Evolutionary conservation across 495 filamentous ascomycete species (phyloP).

Genomic region (Barbatosphaeria neglecta): DNA sequence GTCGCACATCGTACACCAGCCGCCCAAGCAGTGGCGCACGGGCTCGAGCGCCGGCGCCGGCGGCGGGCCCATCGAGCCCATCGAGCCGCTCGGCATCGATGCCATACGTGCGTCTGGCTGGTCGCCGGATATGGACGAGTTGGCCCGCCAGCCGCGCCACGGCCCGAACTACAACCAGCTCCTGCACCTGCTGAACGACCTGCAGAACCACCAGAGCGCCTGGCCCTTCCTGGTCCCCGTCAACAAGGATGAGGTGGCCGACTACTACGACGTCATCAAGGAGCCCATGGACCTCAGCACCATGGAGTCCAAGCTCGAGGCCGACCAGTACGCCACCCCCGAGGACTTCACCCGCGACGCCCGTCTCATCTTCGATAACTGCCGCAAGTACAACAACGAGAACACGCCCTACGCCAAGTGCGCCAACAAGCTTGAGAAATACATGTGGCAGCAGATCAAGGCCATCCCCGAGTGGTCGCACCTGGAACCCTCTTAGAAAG

Average conservation of each 20-base stretch:
- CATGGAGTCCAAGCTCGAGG: conserved; percentile 93
- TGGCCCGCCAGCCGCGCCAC: conserved; percentile 92
- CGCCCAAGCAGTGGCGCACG: conserved; percentile 79
- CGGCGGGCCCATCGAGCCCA: conserved; percentile 61
- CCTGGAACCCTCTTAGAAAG: conserved; percentile 29
- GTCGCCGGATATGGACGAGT: conserved; percentile 94
- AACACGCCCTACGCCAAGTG: conserved; percentile 90
- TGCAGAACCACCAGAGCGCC: conserved; percentile 81
- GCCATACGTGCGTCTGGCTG: conserved; percentile 85
- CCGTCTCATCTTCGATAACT: conserved; percentile 87
- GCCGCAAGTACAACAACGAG: conserved; percentile 91
- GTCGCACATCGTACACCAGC: conserved; percentile 74
- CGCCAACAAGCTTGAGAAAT: conserved; percentile 91
- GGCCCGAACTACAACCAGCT: conserved; percentile 93
- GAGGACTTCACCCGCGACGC: conserved; percentile 93
- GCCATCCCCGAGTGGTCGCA: conserved; percentile 94
- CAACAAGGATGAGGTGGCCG: conserved; percentile 85
- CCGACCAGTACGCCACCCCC: conserved; percentile 79
- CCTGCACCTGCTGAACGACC: conserved; percentile 81
- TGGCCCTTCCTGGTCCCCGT: conserved; percentile 96
- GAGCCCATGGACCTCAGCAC: conserved; percentile 95
- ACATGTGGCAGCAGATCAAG: conserved; percentile 88
- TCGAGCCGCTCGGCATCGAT: conserved; percentile 71
- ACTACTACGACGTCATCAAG: conserved; percentile 97
- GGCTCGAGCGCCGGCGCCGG: too few relatives aligned